Percentiles rank a stretch among this genome's conserved stretches.
Evolutionary conservation across 2,329 filamentous ascomycete genomes (phyloP).

Genomic region (Polytolypa hystricis): DNA sequence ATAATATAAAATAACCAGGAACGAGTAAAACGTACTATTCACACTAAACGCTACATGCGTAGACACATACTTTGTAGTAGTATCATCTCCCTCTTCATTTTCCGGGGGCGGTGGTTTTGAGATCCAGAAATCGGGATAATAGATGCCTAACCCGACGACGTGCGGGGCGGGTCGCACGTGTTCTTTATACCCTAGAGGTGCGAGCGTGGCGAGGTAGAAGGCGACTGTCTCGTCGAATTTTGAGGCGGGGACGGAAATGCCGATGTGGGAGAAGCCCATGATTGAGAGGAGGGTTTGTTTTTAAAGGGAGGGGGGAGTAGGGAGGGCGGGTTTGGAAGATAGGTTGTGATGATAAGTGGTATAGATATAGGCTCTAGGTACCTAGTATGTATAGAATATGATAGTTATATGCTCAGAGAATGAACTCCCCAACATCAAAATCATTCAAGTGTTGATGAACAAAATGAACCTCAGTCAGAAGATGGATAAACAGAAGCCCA

Average conservation of each 20-base stretch:
- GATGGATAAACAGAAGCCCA: too few species aligned
- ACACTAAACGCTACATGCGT: conserved; percentile 19
- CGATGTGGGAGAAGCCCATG: conserved; percentile 29
- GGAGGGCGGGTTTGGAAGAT: too few species aligned
- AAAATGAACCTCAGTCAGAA: too few species aligned
- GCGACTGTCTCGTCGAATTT: conserved; percentile 19
- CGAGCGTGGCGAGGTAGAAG: conserved; percentile 21
- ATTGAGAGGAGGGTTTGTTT: too few species aligned
- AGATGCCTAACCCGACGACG: conserved; percentile 20
- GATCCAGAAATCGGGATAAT: conserved; percentile 24
- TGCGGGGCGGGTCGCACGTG: conserved; percentile 16
- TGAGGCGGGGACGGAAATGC: conserved; percentile 16
- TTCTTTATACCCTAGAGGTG: conserved; percentile 21
- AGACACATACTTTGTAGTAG: conserved; percentile 4
- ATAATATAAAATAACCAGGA: background rate
- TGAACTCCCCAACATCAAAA: too few species aligned
- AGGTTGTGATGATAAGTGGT: too few species aligned
- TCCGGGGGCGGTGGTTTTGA: conserved; percentile 10
- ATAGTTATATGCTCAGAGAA: too few species aligned
- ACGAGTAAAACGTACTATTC: conserved; percentile 12
- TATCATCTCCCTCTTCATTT: conserved; percentile 4
- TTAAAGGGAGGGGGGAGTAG: background rate
- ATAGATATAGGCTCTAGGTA: too few species aligned
- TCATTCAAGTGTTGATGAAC: too few species aligned
- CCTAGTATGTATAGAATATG: too few species aligned